Evolutionary conservation across 805 yeast genomes (phyloP).

Genomic region (Yamadazyma sp.): DNA sequence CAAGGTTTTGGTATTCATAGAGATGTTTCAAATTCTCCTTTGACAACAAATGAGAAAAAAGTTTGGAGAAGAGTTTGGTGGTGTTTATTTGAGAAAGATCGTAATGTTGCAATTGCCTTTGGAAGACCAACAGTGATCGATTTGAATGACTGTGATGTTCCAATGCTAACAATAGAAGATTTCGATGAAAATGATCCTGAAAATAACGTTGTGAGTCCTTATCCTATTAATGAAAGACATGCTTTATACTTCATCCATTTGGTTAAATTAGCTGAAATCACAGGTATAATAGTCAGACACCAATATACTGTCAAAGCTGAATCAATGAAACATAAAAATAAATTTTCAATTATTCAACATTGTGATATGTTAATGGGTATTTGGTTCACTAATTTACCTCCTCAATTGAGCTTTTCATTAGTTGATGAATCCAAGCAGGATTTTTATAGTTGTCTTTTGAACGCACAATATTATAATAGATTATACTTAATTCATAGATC

Average conservation of each 20-base stretch:
- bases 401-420: slow-evolving; percentile 58
- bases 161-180: slow-evolving; percentile 67
- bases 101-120: slow-evolving; percentile 65
- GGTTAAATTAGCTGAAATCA: slow-evolving; percentile 66
- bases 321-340: slow-evolving; percentile 42
- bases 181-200: slow-evolving; percentile 49
- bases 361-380: slow-evolving; percentile 76
- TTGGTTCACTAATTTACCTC: slow-evolving; percentile 70
- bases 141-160: slow-evolving; percentile 71
- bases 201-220: slow-evolving; percentile 31
- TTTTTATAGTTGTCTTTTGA: slow-evolving; percentile 55
- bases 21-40: slow-evolving; percentile 41
- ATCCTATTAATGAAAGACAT: slow-evolving; percentile 46
- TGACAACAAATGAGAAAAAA: slow-evolving; percentile 40
- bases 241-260: slow-evolving; percentile 59
- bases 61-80: slow-evolving; percentile 74
- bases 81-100: slow-evolving; percentile 69
- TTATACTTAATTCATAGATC: slow-evolving; percentile 70
- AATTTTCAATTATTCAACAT: slow-evolving; percentile 51
- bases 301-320: slow-evolving; percentile 72
- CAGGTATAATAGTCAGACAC: slow-evolving; percentile 64
- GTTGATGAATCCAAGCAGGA: slow-evolving; percentile 52
- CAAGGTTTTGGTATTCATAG: slow-evolving; percentile 78
- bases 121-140: slow-evolving; percentile 71
- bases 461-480: slow-evolving; percentile 71